Evolutionary conservation across 2,329 filamentous ascomycete species (phyloP).

Genomic region (Exophiala bonariae): DNA sequence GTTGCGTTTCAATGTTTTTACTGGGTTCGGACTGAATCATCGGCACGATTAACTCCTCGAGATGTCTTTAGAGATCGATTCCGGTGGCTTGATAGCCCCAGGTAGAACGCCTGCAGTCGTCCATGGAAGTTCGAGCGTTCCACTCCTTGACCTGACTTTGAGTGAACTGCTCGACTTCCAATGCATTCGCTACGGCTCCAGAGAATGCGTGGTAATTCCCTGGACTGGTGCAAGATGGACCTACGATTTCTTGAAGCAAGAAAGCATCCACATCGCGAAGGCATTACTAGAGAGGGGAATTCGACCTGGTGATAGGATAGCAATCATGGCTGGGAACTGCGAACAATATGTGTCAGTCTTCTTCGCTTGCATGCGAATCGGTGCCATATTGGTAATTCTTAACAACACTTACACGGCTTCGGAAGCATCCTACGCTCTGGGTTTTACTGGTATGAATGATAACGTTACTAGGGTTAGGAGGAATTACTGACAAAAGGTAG

Average conservation of each 20-base stretch:
- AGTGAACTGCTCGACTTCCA: conserved; percentile 73
- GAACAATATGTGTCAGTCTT: conserved; percentile 65
- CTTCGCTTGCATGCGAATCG: conserved; percentile 67
- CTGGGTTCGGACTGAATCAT: too few relatives aligned
- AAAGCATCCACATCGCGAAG: conserved; percentile 62
- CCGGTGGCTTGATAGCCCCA: too few relatives aligned
- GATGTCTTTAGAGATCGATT: too few relatives aligned
- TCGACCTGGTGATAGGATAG: conserved; percentile 67
- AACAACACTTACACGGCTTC: conserved; percentile 80
- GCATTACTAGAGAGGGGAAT: conserved; percentile 69
- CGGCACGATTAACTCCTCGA: too few relatives aligned
- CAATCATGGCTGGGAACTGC: conserved; percentile 69
- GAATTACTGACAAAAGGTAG: conserved; percentile 38
- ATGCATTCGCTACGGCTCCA: conserved; percentile 62
- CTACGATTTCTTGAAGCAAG: conserved; percentile 64
- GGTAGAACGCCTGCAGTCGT: conserved; percentile 54
- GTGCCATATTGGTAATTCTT: conserved; percentile 71
- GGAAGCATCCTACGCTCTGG: conserved; percentile 70
- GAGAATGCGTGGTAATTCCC: conserved; percentile 70
- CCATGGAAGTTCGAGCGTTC: conserved; percentile 67
- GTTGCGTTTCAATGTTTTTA: too few relatives aligned
- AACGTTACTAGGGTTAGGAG: too few relatives aligned
- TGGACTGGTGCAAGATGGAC: conserved; percentile 77
- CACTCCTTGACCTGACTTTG: conserved; percentile 69
- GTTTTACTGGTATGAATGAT: conserved; percentile 61